Base-by-base conservation (phyloP, 805 yeast genomes). In the Teunomyces cretensis region DNA sequence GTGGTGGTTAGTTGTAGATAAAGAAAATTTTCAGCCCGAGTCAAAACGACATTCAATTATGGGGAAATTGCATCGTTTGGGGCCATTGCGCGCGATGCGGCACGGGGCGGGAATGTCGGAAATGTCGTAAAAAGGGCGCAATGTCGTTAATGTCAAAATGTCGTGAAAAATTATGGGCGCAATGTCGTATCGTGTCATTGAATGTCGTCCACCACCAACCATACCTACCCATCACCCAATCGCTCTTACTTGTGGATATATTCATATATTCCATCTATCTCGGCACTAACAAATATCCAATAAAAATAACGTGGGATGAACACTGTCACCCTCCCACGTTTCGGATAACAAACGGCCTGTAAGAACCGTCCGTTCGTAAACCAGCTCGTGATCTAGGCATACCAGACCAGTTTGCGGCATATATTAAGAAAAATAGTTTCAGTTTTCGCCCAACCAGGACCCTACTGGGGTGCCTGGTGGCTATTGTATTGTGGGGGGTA, bases 401-500 rank as follows among this genome's bases (percentile, higher is more conserved):
- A 19, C 22, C 22, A 19, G 22, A 19, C 22, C 3, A 4, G 22
- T 19, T 19, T 3, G 6, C 22, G 11, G 12, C 17, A 33, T 15
- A 15, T 33, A 16, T 11, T 16, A 11, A n/a, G 16, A 44, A 39
- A 44, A 44, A 41, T 14, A 8, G n/a, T n/a, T n/a, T 9, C 27
- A 32, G 7, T 30, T 22, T 6, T 19, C 22, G 6, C 3, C 22
- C 22, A 19, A 19, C 22, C 22, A 19, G 6, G 3, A 19, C 22
- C 22, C 35, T 51, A 56, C 38, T 46, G 58, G 33, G 55, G 60
- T 17, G 52, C 60, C 41, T 54, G 64, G 22, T 47, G 53, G 40
- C 58, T 64, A 14, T 51, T 51, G 33, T 38, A 51, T 32, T 53
- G 52, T 30, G 48, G 64, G n/a, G 61, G 56, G 47, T 60, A 60